A percentile compares a stretch with the other conserved stretches of the same genome.
These are phyloP conservation scores for Coemansia pectinata DNA, from an alignment of 192 early-diverging fungal species.

Conservation along the genomic window DNA sequence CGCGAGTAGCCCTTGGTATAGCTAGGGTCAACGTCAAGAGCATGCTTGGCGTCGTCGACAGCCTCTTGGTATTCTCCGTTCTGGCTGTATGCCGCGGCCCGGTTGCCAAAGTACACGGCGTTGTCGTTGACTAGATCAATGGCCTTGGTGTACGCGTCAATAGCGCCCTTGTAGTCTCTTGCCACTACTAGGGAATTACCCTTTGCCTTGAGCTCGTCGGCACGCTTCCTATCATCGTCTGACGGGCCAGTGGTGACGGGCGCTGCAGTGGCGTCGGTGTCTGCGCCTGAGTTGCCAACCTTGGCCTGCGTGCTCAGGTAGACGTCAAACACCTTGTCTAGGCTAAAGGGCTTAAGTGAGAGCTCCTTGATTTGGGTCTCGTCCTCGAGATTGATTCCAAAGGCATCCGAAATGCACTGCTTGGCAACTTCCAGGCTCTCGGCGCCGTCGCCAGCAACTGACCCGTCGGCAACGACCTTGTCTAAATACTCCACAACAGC, in stretches of 20 bases:
- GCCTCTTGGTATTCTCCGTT: conserved; percentile 82
- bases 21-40: conserved; percentile 79
- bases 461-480: conserved; percentile 44
- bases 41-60: conserved; percentile 82
- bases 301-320: conserved; percentile 84
- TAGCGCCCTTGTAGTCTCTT: conserved; percentile 83
- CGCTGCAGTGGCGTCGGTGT: neutral
- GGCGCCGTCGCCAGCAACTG: conserved; percentile 43
- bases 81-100: conserved; percentile 96
- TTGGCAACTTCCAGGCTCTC: conserved; percentile 73
- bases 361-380: conserved; percentile 63
- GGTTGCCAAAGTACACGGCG: conserved; percentile 97
- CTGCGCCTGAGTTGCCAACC: conserved; percentile 29
- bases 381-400: conserved; percentile 81
- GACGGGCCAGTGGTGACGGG: conserved; percentile 17
- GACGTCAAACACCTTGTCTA: conserved; percentile 88
- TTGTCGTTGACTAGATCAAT: conserved; percentile 80
- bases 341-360: conserved; percentile 82
- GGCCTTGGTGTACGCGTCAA: conserved; percentile 87
- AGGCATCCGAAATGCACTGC: conserved; percentile 94
- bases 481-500: conserved; percentile 52
- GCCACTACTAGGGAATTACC: conserved; percentile 85
- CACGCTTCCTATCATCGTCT: conserved; percentile 73
- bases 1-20: conserved; percentile 95
- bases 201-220: conserved; percentile 84